phyloP scores from a whole-genome alignment of 2,329 filamentous ascomycete genomes.

The Claviceps fusiformis region DNA sequence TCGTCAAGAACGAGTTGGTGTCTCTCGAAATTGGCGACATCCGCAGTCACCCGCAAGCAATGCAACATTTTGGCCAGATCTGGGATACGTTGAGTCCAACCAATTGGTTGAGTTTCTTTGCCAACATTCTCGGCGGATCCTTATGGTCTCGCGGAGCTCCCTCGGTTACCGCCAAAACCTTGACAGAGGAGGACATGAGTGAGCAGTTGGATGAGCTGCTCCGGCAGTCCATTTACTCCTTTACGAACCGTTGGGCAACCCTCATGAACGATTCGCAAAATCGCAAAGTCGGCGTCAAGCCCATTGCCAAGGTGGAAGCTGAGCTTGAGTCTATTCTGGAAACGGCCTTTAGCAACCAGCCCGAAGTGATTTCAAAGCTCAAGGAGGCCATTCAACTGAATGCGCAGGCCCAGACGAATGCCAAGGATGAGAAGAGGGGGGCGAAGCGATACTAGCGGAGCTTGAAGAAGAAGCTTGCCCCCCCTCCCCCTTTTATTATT shows the following conservation, averaged over 20 bases:
- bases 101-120: conserved; percentile 45
- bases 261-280: conserved; percentile 35
- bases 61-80: conserved; percentile 51
- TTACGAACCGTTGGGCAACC: conserved; percentile 46
- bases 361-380: conserved; percentile 44
- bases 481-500: background rate
- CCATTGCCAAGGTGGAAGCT: conserved; percentile 37
- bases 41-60: conserved; percentile 31
- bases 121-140: conserved; percentile 41
- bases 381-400: conserved; percentile 48
- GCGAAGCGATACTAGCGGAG: conserved; percentile 8
- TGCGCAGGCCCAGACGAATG: conserved; percentile 37
- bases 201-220: conserved; percentile 52
- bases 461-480: too few relatives aligned
- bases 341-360: conserved; percentile 44
- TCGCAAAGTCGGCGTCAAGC: conserved; percentile 34
- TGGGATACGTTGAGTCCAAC: conserved; percentile 49
- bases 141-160: conserved; percentile 29
- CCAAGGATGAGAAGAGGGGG: conserved; percentile 22
- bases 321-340: conserved; percentile 44
- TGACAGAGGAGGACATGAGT: conserved; percentile 43
- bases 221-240: conserved; percentile 47
- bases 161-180: conserved; percentile 23
- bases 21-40: conserved; percentile 81
- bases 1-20: conserved; percentile 90